Percentiles rank a stretch among this genome's conserved stretches.
These are phyloP conservation scores for Cryptococcus floricola DNA, from an alignment of 1,284 basidiomycete species.

Conservation along the genomic window DNA sequence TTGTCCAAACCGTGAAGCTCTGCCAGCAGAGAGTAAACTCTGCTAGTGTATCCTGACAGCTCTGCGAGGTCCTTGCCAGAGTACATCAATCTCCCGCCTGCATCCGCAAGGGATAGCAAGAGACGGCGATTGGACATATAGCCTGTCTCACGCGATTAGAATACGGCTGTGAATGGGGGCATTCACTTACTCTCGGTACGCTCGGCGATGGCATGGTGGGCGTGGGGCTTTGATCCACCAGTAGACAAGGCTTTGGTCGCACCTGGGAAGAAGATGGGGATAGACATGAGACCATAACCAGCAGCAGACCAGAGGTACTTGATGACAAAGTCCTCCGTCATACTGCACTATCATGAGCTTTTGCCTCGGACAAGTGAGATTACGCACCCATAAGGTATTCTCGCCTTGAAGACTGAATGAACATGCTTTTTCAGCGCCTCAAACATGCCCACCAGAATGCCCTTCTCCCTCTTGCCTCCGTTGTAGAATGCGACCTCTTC, in stretches of 20 bases:
- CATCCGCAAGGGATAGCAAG: slow-evolving; percentile 87
- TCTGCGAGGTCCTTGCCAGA: slow-evolving; percentile 73
- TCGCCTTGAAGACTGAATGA: slow-evolving; percentile 79
- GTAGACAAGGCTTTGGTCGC: slow-evolving; percentile 13
- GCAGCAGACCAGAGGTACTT: slow-evolving; percentile 91
- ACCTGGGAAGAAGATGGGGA: slow-evolving; percentile 66
- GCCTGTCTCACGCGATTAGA: slow-evolving; percentile 52
- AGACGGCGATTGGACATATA: slow-evolving; percentile 95
- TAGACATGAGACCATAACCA: slow-evolving; percentile 81
- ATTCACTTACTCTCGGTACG: slow-evolving; percentile 61
- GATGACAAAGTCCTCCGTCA: slow-evolving; percentile 90
- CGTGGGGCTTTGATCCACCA: not conserved
- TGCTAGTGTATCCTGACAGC: slow-evolving; percentile 84
- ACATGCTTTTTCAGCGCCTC: slow-evolving; percentile 78
- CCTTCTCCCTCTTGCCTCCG: slow-evolving; percentile 76
- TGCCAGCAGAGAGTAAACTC: slow-evolving; percentile 82
- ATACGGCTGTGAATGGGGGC: not conserved
- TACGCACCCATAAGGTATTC: slow-evolving; percentile 38
- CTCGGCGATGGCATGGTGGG: slow-evolving; percentile 51
- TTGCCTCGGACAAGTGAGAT: not conserved
- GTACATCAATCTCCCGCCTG: slow-evolving; percentile 73
- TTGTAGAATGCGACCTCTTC: slow-evolving; percentile 98
- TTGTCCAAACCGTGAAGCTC: slow-evolving; percentile 69
- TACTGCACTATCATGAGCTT: slow-evolving; percentile 18
- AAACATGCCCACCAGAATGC: slow-evolving; percentile 78